Evolutionary conservation across 2,329 filamentous ascomycete genomes (phyloP), one percentile per base, ranked within the genome.

Genomic region (Hymenoscyphus repandus): DNA sequence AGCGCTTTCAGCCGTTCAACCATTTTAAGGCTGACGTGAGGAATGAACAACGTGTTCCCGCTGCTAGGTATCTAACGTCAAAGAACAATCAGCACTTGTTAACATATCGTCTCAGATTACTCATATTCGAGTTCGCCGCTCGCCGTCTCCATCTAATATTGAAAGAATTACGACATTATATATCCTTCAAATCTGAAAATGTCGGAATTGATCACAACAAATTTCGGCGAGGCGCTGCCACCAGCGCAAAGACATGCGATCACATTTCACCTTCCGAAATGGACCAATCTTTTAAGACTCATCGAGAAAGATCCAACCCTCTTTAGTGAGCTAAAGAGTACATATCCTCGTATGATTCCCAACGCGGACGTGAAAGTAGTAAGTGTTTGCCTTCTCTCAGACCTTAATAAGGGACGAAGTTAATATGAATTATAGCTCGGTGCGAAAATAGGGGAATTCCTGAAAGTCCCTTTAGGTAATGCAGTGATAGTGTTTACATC

Each of bases 221-320:
- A 45, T 6, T 18, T 44, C 15, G 51, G 56, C 3, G 34, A 52
- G 18, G 52, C 61, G 5, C 38, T 63, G 6, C 61, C 59, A 2
- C 61, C 59, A 9, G 53, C 47, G 18, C 45, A 51, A n/a, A 55
- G 54, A 18, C 61, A 63, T 52, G 50, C 61, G 6, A 60, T 63
- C 47, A 62, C 60, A 2, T 47, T 58, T 5, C 58, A 62, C 44
- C 34, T 62, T 18, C 60, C 60, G 12, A 37, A 38, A 39, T 62
- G 59, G 61, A 39, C 44, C 6, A 47, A 49, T 32, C 36, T 57
- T 30, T 27, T 59, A 11, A 45, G 48, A 15, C 52, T 60, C 27
- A 47, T 52, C 18, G 45, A 57, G 13, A 48, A 44, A 20, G 59
- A 61, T 47, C 54, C 3, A 32, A 45, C 6, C 15, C 13, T 62